Evolutionary conservation across 2,329 filamentous ascomycete genomes (phyloP), one percentile per base, ranked within the genome.

Genomic region (Fusarium sp.): DNA sequence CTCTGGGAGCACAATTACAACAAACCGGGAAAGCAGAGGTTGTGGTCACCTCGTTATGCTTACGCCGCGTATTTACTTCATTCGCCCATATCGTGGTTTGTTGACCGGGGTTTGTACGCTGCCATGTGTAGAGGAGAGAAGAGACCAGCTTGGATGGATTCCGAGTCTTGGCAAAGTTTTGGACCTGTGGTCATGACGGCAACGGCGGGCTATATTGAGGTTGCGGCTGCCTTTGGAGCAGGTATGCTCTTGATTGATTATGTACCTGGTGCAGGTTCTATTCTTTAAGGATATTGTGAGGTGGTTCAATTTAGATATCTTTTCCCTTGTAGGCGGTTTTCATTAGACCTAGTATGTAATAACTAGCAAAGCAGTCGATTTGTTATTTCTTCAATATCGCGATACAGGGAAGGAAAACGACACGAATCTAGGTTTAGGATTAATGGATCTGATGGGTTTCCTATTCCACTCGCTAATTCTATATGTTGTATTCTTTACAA

Each of bases 81-180:
- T 11, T 55, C 52, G 3, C 52, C 52, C 2, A 41, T 55, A 19
- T 55, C 52, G 2, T 55, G 52, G 52, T 55, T 55, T 33, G 52
- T 55, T 33, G 43, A 41, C 7, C 17, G 52, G 9, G 52, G 52
- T 20, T 33, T 55, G 8, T 15, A 55, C 10, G 40, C 33, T 48
- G 43, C 25, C 7, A 48, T 55, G 52, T 55, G 52, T 14, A 9
- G 10, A 20, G 52, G 52, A 4, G 52, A 33, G 20, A 44, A 55
- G 6, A 48, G 52, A 7, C 52, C 52, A 4, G 43, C 52, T 23
- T 55, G 52, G 52, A 48, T 55, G 52, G 52, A 55, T 11, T 55
- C 52, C 4, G 52, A 55, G 3, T 40, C 52, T 4, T 55, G 52
- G 52, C 52, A 55, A 15, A 55, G 41, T 9, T 19, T 55, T 19